Conservation (phyloP, 345 rosid species). For the Melaleuca alternifolia region DNA sequence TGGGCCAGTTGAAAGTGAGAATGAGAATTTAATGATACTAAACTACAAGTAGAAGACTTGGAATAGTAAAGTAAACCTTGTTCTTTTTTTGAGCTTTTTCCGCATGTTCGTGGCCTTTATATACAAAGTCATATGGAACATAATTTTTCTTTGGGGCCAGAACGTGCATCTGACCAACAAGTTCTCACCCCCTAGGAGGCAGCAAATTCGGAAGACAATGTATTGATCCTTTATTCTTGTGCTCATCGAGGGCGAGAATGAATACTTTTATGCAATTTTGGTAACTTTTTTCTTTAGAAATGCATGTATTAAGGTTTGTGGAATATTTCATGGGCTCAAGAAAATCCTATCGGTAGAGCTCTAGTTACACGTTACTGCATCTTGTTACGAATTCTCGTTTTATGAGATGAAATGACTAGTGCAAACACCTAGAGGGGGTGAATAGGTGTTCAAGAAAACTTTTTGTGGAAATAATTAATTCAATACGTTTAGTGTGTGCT, state of each 20-base stretch:
- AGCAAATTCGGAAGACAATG: background rate
- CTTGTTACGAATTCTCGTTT: background rate
- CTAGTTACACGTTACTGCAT: background rate
- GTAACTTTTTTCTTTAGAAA: background rate
- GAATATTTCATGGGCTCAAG: background rate
- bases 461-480: no score
- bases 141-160: background rate
- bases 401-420: no score
- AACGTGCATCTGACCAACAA: background rate
- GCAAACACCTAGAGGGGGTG: no score
- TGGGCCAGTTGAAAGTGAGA: background rate
- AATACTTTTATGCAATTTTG: background rate
- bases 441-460: no score
- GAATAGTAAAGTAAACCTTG: background rate
- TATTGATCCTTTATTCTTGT: background rate
- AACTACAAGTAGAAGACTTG: background rate
- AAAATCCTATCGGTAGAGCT: background rate
- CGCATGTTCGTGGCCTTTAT: conserved; percentile 10
- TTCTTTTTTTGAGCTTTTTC: background rate
- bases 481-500: no score
- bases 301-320: background rate
- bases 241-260: background rate
- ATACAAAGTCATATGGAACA: conserved; percentile 1
- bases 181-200: background rate
- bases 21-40: background rate